Base-by-base conservation (phyloP, 1,284 basidiomycete species). In the Leccinum angustisporum region DNA sequence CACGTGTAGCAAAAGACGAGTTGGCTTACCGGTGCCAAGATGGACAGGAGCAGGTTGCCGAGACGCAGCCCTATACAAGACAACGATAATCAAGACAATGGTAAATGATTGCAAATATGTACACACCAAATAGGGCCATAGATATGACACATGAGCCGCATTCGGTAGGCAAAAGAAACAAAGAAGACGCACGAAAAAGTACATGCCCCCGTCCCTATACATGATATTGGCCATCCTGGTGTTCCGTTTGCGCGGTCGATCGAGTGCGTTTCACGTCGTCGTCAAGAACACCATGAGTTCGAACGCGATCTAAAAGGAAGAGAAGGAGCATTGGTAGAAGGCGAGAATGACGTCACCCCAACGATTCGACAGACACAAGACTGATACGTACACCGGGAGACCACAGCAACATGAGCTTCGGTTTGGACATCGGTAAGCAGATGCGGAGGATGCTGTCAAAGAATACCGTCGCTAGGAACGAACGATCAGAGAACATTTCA, bases 211-310 rank as follows among this genome's bases (percentile, higher is more conserved):
- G 56, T 80, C 79, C 13, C 72, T 25, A 25, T 25, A 25, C 25
- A 25, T 25, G 25, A 25, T 25, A 2, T 25, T 66, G 13, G 71
- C 46, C 55, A 80, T 64, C 14, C 63, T 57, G 3, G 46, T 64
- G 38, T 72, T 62, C 7, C 64, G 56, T 1, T 62, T 53, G 16
- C 75, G 72, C 21, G 77, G 76, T 30, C 66, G 68, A 56, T 70
- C 68, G n/a, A 78, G 59, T 3, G 77, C 75, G 53, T 79, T 78
- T 72, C 75, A 77, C 27, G 71, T 66, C 6, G 75, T 72, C 31
- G 70, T 68, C 21, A 69, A 48, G 46, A 80, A 76, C 1, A 78
- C 59, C 54, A 81, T 68, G 16, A 72, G 48, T 59, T 81, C 79
- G 36, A 80, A 80, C 3, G 63, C 58, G 13, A 78, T 67, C 76